phyloP scores from a whole-genome alignment of 257 asterid species.

The Verbena officinalis region DNA sequence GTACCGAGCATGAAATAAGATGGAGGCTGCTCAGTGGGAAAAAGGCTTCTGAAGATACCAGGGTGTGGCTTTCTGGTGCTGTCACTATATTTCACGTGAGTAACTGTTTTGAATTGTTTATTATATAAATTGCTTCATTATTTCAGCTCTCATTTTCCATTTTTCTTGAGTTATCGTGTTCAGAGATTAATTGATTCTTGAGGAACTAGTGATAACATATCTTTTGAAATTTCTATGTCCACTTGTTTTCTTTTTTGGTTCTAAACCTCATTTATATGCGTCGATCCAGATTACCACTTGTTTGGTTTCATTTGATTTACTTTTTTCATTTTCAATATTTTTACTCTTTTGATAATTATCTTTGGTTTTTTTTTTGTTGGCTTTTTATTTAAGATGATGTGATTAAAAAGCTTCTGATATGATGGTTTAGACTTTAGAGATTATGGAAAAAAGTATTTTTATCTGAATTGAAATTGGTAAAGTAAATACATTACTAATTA shows the following conservation, averaged over 20 bases:
- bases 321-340: too few relatives aligned
- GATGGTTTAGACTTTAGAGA: too few relatives aligned
- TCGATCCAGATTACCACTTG: background rate
- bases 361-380: too few relatives aligned
- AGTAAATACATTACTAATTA: too few relatives aligned
- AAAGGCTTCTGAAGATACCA: constrained; percentile 53
- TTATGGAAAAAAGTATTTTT: too few relatives aligned
- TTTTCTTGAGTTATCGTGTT: constrained; percentile 1
- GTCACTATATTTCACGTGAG: constrained; percentile 81
- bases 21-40: constrained; percentile 86
- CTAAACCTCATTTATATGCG: too few relatives aligned
- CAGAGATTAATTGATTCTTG: background rate
- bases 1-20: constrained; percentile 50
- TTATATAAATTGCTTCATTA: background rate
- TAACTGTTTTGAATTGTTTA: constrained; percentile 11
- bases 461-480: too few relatives aligned
- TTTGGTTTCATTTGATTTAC: background rate
- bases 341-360: too few relatives aligned
- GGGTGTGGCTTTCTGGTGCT: constrained; percentile 71
- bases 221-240: background rate
- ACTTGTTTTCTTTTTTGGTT: too few relatives aligned
- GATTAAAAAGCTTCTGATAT: too few relatives aligned
- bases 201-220: constrained; percentile 3
- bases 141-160: background rate
- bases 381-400: too few relatives aligned